phyloP scores from a whole-genome alignment of 2,329 filamentous ascomycete genomes.

The Xylariaceae sp. region DNA sequence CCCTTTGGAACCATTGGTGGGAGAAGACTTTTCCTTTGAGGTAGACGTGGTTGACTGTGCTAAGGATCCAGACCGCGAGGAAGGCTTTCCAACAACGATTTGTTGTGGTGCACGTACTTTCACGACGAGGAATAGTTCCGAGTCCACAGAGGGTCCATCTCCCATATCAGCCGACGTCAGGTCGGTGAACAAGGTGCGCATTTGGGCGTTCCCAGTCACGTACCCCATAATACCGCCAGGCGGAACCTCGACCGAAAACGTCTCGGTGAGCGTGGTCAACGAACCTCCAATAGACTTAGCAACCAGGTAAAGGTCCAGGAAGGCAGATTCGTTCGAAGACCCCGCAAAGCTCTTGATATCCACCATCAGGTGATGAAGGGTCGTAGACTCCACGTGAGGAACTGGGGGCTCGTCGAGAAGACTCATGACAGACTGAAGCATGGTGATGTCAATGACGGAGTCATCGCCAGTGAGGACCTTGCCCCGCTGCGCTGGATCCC shows the following conservation, averaged over 20 bases:
- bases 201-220: constrained; percentile 58
- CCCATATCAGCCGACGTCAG: constrained; percentile 71
- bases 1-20: constrained; percentile 47
- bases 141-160: constrained; percentile 56
- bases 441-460: constrained; percentile 85
- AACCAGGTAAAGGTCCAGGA: constrained; percentile 72
- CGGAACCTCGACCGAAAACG: constrained; percentile 72
- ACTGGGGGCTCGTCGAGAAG: constrained; percentile 78
- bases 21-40: constrained; percentile 46
- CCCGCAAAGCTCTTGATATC: constrained; percentile 80
- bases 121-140: constrained; percentile 76
- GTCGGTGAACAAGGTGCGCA: constrained; percentile 84
- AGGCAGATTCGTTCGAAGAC: constrained; percentile 67
- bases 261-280: constrained; percentile 70
- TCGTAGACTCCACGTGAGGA: constrained; percentile 58
- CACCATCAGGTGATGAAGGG: constrained; percentile 75
- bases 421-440: constrained; percentile 92
- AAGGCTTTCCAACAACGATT: constrained; percentile 42
- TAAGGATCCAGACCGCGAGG: constrained; percentile 47
- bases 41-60: constrained; percentile 36
- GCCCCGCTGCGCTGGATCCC: constrained; percentile 77
- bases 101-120: constrained; percentile 63
- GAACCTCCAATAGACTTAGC: constrained; percentile 60
- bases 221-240: constrained; percentile 65
- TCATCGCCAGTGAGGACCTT: constrained; percentile 87